Base-by-base conservation (phyloP, 192 early-diverging fungal genomes). In the Glomus cerebriforme region DNA sequence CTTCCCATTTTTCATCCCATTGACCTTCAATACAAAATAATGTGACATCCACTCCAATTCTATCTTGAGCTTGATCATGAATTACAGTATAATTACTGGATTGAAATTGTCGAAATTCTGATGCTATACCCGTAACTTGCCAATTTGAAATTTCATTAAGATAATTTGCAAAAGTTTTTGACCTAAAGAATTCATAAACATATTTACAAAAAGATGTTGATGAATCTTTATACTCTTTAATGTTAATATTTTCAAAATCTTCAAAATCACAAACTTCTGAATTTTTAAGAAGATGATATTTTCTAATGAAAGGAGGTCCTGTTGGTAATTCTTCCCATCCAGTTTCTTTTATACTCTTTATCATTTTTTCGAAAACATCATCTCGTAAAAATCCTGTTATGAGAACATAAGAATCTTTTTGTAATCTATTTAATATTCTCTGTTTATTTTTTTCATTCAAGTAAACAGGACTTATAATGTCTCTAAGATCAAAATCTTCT, bases 11-110 rank as follows among this genome's bases (percentile, higher is more conserved):
- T 39, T 88, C 85, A 17, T 86, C 79, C 88, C 88, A 90, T 4
- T 49, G 47, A 5, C 58, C 19, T 24, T 79, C 43, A 47, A 67
- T 83, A 54, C 79, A 84, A 60, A 81, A 86, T 34, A 90, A 83
- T 0, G 80, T 68, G 3, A 83, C 88, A 78, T 92, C 91, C 10
- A 90, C 58, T 3, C 91, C 91, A 13, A 73, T 73, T 19, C 81
- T 83, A 35, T 92, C 91, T 39, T 83, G 59, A 3, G 82, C 88
- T 68, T 88, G 86, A 66, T 92, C 91, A 68, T 90, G 85, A n/a
- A 89, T 68, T 15, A 92, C 64, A 22, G 89, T 92, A 75, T 92
- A 92, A 37, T 90, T 82, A 2, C 89, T 87, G 24, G 82, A 78
- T 63, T 85, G 82, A 67, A 92, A 90, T 80, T 81, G 82, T 34